These are phyloP conservation scores for Trichosporon sp. DNA, from an alignment of 1,284 basidiomycete species.

Conservation along the genomic window DNA sequence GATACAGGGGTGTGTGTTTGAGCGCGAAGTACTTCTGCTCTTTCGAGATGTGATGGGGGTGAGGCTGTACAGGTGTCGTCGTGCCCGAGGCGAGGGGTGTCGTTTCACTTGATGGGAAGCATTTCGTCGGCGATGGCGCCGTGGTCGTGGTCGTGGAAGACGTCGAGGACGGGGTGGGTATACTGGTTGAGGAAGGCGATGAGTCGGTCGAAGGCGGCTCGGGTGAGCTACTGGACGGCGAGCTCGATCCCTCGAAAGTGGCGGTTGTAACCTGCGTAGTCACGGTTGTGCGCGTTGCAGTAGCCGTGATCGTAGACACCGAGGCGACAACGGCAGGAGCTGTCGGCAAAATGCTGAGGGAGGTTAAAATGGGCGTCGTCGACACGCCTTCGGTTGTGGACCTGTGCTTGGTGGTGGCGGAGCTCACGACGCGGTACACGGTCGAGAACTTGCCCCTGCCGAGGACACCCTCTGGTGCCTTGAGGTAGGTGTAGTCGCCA, in stretches of 20 bases:
- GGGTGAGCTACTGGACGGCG: background rate
- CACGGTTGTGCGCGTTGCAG: background rate
- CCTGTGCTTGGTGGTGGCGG: background rate
- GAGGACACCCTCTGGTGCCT: conserved; percentile 33
- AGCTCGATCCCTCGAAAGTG: background rate
- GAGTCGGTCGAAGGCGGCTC: background rate
- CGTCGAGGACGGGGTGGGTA: background rate
- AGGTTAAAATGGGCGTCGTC: background rate
- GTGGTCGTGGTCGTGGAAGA: background rate
- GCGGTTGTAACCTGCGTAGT: background rate
- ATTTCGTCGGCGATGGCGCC: background rate
- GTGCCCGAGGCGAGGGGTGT: background rate
- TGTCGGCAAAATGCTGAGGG: background rate
- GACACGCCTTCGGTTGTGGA: background rate
- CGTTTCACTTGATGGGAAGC: background rate
- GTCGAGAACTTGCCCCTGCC: conserved; percentile 53
- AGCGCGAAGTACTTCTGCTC: conserved; percentile 50
- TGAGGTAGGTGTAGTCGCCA: conserved; percentile 49
- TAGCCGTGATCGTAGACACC: background rate
- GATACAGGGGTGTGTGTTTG: conserved; percentile 57
- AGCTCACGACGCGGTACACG: conserved; percentile 45
- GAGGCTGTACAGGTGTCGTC: background rate
- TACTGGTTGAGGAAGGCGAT: background rate
- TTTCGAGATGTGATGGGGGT: background rate
- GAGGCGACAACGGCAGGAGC: background rate